Percentiles rank a stretch among this genome's conserved stretches.
phyloP scores from a whole-genome alignment of 2,329 filamentous ascomycete genomes.

The Trichoderma endophyticum region DNA sequence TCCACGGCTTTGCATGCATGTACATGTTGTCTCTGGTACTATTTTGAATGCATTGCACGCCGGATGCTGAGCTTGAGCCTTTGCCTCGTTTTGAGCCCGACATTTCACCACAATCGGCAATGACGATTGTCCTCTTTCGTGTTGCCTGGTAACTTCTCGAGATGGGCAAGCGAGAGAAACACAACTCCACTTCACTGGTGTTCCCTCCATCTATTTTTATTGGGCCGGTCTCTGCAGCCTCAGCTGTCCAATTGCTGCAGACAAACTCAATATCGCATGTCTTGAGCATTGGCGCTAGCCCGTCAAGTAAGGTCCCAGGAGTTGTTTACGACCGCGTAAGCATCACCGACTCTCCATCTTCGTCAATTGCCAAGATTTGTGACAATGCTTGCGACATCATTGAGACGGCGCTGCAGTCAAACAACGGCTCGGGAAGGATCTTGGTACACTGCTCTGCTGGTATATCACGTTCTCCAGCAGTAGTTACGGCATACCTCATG shows the following conservation, averaged over 20 bases:
- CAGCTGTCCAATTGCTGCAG: background rate
- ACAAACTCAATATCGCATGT: slow-evolving; percentile 13
- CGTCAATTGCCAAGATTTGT: background rate
- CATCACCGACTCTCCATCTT: slow-evolving; percentile 13
- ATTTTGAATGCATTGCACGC: background rate
- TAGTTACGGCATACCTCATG: slow-evolving; percentile 7
- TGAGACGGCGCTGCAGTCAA: background rate
- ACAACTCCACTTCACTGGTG: background rate
- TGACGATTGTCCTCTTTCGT: background rate
- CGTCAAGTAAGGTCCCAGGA: slow-evolving; percentile 3
- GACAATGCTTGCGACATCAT: slow-evolving; percentile 4
- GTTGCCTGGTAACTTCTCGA: background rate
- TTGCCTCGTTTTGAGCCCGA: background rate
- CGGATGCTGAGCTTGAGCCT: background rate
- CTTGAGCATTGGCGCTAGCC: slow-evolving; percentile 15
- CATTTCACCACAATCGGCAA: background rate
- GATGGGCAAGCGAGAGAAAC: slow-evolving; percentile 8
- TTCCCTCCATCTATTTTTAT: slow-evolving; percentile 1
- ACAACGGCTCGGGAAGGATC: background rate
- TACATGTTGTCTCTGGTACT: background rate
- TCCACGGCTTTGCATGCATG: background rate
- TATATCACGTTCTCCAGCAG: slow-evolving; percentile 10
- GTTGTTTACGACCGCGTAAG: background rate
- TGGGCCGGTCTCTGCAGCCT: slow-evolving; percentile 10
- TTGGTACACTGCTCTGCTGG: slow-evolving; percentile 12